Base-by-base conservation (phyloP, 2,329 filamentous ascomycete species). In the Zasmidium angulare region DNA sequence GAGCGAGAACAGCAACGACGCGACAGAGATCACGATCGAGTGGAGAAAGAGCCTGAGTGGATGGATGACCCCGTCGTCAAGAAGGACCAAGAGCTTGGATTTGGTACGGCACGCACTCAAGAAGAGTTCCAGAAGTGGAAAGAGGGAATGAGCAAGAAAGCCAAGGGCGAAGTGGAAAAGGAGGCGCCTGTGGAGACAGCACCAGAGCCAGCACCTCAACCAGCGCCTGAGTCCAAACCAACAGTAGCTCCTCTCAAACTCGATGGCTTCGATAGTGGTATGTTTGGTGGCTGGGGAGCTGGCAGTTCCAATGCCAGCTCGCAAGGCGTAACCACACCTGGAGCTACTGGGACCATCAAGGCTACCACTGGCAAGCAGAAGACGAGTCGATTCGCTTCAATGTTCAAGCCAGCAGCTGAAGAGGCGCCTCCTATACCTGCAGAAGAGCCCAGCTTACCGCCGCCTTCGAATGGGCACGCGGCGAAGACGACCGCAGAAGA, bases 91-190 rank as follows among this genome's bases (percentile, higher is more conserved):
- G 79, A 84, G 48, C 50, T 69, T 29, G 59, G 65, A 26, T 58
- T 68, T 52, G 63, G 64, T 24, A 67, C 65, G 61, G 68, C 72
- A 3, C 89, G 91, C 68, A 96, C 92, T 0, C 88, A 91, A 69
- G 92, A 96, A 71, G 93, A 97, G 66, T 96, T 97, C 74, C 89
- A 96, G 77, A 90, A 90, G 66, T 97, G 93, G 86, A 96, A 96
- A 82, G 91, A 96, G 68, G 84, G 83, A 64, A 96, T 96, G 91
- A 93, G 90, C 75, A 68, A 81, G 59, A 81, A 80, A 68, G 80
- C 76, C 50, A 67, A 68, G 36, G 59, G 61, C 7, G 58, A 71
- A 11, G 75, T 78, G 23, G 78, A 63, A n/a, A 61, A 68, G 55
- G 43, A 59, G 24, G 40, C 53, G 20, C 56, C 53, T 29, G 60